Conservation (phyloP, 1,139 yeast genomes). For the Hyphopichia burtonii region DNA sequence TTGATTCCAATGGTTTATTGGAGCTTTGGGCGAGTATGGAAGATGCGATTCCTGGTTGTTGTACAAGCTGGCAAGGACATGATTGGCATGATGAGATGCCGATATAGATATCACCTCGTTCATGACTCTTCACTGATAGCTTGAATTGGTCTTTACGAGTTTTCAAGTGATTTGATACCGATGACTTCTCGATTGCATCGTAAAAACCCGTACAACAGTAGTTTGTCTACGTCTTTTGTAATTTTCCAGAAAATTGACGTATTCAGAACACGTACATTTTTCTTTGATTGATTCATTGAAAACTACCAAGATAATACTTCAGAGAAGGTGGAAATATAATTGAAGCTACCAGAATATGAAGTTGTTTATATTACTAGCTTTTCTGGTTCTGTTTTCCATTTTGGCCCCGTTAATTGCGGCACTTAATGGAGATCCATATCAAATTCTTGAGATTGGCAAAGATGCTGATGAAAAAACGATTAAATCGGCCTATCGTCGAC, state of each 20-base stretch:
- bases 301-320: no score
- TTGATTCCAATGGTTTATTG: conserved; percentile 27
- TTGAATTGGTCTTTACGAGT: background rate
- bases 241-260: background rate
- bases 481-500: conserved; percentile 79
- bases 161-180: no score
- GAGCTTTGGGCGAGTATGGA: conserved; percentile 39
- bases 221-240: background rate
- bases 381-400: background rate
- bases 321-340: no score
- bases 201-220: background rate
- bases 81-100: conserved; percentile 71
- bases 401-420: background rate
- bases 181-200: no score
- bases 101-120: conserved; percentile 72
- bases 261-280: background rate
- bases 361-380: background rate
- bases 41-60: conserved; percentile 73
- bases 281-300: no score
- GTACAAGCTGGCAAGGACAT: conserved; percentile 72
- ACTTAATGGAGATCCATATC: conserved; percentile 19
- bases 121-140: conserved; percentile 33
- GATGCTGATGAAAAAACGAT: conserved; percentile 79
- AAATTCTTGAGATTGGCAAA: conserved; percentile 63
- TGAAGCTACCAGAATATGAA: background rate